Conservation (phyloP, 495 filamentous ascomycete species). For the Ascobolus immersus region DNA sequence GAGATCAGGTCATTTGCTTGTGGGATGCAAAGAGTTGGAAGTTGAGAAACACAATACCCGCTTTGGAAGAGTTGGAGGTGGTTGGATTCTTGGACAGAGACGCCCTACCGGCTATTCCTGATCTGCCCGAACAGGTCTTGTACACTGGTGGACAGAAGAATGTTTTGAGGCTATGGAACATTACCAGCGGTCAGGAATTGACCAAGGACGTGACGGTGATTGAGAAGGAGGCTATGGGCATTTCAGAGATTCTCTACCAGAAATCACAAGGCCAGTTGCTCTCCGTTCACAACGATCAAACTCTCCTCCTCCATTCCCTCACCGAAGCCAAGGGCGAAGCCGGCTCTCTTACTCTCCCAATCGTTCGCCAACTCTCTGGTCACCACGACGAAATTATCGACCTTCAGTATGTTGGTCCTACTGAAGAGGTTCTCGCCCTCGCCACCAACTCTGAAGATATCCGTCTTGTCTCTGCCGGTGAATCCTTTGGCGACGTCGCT, state of each 20-base stretch:
- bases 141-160: constrained; percentile 76
- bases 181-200: constrained; percentile 47
- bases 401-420: constrained; percentile 53
- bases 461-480: constrained; percentile 42
- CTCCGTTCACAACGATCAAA: constrained; percentile 74
- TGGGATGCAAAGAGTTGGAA: constrained; percentile 79
- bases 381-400: constrained; percentile 97
- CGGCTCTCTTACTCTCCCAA: constrained; percentile 14
- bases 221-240: constrained; percentile 47
- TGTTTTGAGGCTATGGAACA: constrained; percentile 56
- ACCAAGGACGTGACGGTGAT: constrained; percentile 20
- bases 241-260: constrained; percentile 36
- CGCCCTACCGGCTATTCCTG: too few relatives aligned
- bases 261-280: constrained; percentile 35
- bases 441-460: constrained; percentile 91
- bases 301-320: constrained; percentile 45
- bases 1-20: constrained; percentile 80
- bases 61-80: constrained; percentile 63
- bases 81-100: constrained; percentile 39
- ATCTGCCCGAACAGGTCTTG: constrained; percentile 40
- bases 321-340: constrained; percentile 13
- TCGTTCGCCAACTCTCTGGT: constrained; percentile 57
- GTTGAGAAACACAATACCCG: constrained; percentile 51
- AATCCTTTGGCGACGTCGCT: constrained; percentile 68
- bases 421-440: constrained; percentile 58